Evolutionary conservation across 805 yeast species (phyloP), one percentile per base, ranked within the genome.

Genomic region (Sugiyamaella qingdaonensis): DNA sequence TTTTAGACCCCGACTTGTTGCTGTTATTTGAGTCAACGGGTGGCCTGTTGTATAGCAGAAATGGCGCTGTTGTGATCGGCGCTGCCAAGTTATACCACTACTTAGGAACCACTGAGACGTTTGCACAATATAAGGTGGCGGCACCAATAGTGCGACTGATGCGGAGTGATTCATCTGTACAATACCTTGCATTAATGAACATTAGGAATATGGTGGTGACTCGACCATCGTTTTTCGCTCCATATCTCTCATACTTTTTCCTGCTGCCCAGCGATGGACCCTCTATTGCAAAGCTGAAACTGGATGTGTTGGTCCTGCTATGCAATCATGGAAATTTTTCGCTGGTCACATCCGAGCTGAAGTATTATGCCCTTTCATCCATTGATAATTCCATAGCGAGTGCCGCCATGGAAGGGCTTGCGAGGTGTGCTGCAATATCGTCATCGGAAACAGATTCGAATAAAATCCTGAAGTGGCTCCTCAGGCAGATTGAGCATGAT

Each of bases 51-150:
- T 78, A 73, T 58, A 74, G 84, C 21, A 67, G 74, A 3, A 80
- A 84, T 48, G 79, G 80, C 4, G 76, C 80, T 33, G 91, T 88
- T 3, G 70, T 86, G 0, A 57, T 88, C 11, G 78, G 88, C 11
- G 72, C 82, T 2, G 73, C 84, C 1, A 78, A 81, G 56, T 81
- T 86, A 8, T 73, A 79, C 52, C 66, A 74, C 47, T 78, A 78
- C 49, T 66, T 88, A n/a, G 77, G 84, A 0, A 83, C 91, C 0
- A 79, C 84, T 10, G 70, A 68, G 52, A 69, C 76, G 1, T 72
- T 86, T 53, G 70, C 69, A 37, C 75, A 77, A 2, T 73, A 75
- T 18, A 72, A 76, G 2, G 68, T 85, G n/a, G 77, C 81, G 10
- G 68, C 71, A 1, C 73, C 81, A 0, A 70, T 88, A 36, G 69